Conservation (phyloP, 441 rosid species). For the Eruca vesicaria region DNA sequence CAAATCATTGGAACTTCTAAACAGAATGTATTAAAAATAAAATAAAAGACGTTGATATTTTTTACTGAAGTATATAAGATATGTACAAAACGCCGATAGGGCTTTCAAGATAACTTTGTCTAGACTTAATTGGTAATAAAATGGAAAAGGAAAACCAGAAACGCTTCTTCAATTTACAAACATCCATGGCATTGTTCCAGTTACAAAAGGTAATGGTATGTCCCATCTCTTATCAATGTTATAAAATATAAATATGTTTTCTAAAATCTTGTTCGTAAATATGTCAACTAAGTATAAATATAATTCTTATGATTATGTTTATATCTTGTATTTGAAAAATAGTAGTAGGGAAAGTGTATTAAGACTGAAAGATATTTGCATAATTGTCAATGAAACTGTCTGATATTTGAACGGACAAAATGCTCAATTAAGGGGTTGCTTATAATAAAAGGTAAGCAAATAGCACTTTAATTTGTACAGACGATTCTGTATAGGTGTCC, state of each 20-base stretch:
- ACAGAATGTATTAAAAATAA: too few relatives aligned
- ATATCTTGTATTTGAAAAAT: not conserved
- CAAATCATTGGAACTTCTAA: too few relatives aligned
- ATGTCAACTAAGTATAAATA: not conserved
- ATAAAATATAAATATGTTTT: too few relatives aligned
- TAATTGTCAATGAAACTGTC: not conserved
- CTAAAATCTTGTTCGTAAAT: not conserved
- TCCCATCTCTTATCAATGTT: not conserved
- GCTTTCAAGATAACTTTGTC: not conserved
- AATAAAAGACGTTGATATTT: too few relatives aligned
- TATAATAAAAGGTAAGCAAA: constrained; percentile 12
- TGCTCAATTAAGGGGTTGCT: constrained; percentile 9
- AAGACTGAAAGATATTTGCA: not conserved
- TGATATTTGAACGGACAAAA: not conserved
- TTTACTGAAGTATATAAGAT: too few relatives aligned
- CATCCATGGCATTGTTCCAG: not conserved
- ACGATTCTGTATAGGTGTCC: constrained; percentile 21
- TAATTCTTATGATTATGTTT: not conserved
- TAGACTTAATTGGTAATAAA: not conserved
- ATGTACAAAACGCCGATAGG: not conserved
- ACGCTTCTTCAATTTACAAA: not conserved
- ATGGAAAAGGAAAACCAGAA: not conserved
- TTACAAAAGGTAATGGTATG: not conserved
- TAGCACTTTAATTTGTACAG: constrained; percentile 8
- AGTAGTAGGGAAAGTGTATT: not conserved